Base-by-base conservation (phyloP, 1,284 basidiomycete species). In the Fomes fomentarius region DNA sequence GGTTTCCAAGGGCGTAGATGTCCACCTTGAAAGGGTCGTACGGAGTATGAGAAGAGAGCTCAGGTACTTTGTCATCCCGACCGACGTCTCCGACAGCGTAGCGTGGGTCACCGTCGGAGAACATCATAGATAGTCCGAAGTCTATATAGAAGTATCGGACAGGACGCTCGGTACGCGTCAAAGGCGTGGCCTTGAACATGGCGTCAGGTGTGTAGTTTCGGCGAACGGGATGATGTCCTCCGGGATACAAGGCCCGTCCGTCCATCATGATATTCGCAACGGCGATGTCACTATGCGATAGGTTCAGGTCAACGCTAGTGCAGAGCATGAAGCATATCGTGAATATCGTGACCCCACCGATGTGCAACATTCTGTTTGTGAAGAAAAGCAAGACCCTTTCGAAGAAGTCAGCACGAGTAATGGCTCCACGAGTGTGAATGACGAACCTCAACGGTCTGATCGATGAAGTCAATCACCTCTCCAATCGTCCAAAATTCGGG, bases 11-110 rank as follows among this genome's bases (percentile, higher is more conserved):
- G 3, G 65, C 52, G 58, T 56, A 71, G 15, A 72, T 60, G 38
- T 71, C 69, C 15, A 66, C 60, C 44, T 65, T 63, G 59, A 68
- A 69, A 0, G 69, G 60, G 41, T 71, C 64, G 47, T 70, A 71
- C 0, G 68, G 65, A 6, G 57, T 42, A 2, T 33, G 35, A 2
- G 47, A 33, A 0, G 66, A 68, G 0, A 71, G 54, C 35, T 72
- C 71, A 0, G 71, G 70, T 0, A 65, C 64, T 0, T 65, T 54
- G n/a, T 53, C 49, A 37, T 69, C 66, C 17, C 64, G 46, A 0
- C 69, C 68, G 5, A 55, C 37, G 1, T 45, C 48, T 0, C 61
- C 61, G 8, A 60, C 14, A 0, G 52, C 63, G 12, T 45, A 37
- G 11, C 54, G 37, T 4, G 62, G 44, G 0, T 48, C 22, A 0